Conservation (phyloP, 2,329 filamentous ascomycete genomes). For the Ophiostoma australiae region DNA sequence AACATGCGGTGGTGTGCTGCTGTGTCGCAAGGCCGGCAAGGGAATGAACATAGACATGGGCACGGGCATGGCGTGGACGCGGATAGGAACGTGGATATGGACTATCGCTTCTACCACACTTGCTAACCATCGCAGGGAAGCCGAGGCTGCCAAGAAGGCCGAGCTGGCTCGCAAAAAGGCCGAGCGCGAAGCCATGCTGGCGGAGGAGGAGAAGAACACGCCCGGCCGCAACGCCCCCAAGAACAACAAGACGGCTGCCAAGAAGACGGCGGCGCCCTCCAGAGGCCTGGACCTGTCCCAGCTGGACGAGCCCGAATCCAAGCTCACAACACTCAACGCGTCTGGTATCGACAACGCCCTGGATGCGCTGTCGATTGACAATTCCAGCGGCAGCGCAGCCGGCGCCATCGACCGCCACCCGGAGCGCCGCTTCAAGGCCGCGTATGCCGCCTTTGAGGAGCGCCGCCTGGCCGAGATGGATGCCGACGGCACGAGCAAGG, state of each 20-base stretch:
- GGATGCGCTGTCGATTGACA: slow-evolving; percentile 69
- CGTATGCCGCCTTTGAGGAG: slow-evolving; percentile 78
- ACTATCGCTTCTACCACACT: background rate
- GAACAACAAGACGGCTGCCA: slow-evolving; percentile 61
- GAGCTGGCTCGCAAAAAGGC: slow-evolving; percentile 85
- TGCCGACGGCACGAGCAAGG: slow-evolving; percentile 65
- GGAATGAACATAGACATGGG: background rate
- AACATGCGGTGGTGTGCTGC: background rate
- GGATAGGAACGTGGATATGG: too few species aligned
- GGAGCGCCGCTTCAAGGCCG: slow-evolving; percentile 80
- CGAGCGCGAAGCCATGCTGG: slow-evolving; percentile 76
- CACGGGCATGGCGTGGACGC: too few species aligned
- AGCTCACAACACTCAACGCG: slow-evolving; percentile 63
- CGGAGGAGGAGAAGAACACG: slow-evolving; percentile 70
- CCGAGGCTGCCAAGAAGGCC: slow-evolving; percentile 76
- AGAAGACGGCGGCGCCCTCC: slow-evolving; percentile 49
- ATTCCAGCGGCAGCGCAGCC: slow-evolving; percentile 30
- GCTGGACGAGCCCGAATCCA: slow-evolving; percentile 50
- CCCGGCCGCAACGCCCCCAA: slow-evolving; percentile 58
- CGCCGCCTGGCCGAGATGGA: slow-evolving; percentile 79
- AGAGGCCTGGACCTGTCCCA: slow-evolving; percentile 69
- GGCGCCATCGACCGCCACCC: slow-evolving; percentile 82
- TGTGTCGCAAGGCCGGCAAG: slow-evolving; percentile 1
- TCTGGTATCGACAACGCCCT: slow-evolving; percentile 90
- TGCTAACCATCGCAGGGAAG: slow-evolving; percentile 55